Percentiles rank a stretch among this genome's conserved stretches.
Conservation (phyloP, 1,139 yeast genomes). For the Lodderomyces pseudojiufengensis region DNA sequence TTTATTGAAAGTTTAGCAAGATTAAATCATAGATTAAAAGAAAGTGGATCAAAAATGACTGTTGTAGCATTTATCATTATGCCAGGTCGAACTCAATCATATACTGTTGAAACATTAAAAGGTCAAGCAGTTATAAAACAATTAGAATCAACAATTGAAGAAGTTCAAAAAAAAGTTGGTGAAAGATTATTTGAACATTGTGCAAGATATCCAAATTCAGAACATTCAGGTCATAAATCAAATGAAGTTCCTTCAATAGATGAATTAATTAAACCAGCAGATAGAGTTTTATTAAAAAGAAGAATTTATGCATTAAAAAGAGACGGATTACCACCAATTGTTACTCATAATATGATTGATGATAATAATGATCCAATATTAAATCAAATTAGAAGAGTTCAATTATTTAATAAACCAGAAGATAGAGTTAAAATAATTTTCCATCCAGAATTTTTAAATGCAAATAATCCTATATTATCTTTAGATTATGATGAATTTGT, state of each 20-base stretch:
- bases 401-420: constrained; percentile 81
- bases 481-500: constrained; percentile 97
- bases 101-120: constrained; percentile 91
- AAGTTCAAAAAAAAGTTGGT: constrained; percentile 85
- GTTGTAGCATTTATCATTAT: constrained; percentile 97
- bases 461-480: constrained; percentile 90
- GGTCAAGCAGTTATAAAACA: constrained; percentile 96
- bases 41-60: constrained; percentile 78
- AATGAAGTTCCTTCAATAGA: constrained; percentile 61
- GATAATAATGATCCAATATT: constrained; percentile 89
- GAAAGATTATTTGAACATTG: constrained; percentile 88
- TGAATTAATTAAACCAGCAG: constrained; percentile 83
- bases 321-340: constrained; percentile 87
- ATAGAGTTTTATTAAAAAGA: constrained; percentile 84
- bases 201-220: constrained; percentile 66
- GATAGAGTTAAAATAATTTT: constrained; percentile 94
- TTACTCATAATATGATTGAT: constrained; percentile 96
- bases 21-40: constrained; percentile 81
- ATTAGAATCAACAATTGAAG: constrained; percentile 82
- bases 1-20: constrained; percentile 91
- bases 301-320: constrained; percentile 92
- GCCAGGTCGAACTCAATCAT: constrained; percentile 95
- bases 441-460: constrained; percentile 95
- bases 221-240: constrained; percentile 51
- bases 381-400: constrained; percentile 88